Percentiles rank a stretch among this genome's conserved stretches.
These are phyloP conservation scores for Talaromyces verruculosus DNA, from an alignment of 2,329 filamentous ascomycete species.

Conservation along the genomic window DNA sequence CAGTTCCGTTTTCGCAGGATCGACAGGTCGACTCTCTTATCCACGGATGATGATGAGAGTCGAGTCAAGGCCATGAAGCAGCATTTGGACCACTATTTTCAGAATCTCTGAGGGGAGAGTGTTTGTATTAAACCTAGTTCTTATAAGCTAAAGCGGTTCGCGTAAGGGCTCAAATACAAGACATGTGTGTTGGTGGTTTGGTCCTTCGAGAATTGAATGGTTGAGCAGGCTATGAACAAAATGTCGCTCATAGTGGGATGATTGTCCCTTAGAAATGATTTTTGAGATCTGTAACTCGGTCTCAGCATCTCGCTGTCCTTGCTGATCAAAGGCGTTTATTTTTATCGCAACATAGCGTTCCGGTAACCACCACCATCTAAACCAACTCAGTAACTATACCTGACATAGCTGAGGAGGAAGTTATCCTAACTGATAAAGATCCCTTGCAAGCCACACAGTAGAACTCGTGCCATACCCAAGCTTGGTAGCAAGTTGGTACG, in stretches of 20 bases:
- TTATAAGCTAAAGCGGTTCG: neutral
- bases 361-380: neutral
- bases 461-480: conserved; percentile 39
- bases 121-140: conserved; percentile 28
- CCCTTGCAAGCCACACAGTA: conserved; percentile 38
- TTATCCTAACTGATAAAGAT: conserved; percentile 23
- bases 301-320: conserved; percentile 27
- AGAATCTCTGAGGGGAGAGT: neutral
- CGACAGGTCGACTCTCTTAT: too few species aligned
- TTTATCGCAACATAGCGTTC: conserved; percentile 25
- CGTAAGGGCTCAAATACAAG: neutral
- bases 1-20: too few species aligned
- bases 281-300: conserved; percentile 41
- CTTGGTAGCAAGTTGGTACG: conserved; percentile 39
- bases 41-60: too few species aligned
- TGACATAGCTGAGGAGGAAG: too few species aligned
- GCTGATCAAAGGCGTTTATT: neutral
- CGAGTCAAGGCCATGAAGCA: conserved; percentile 50
- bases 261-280: conserved; percentile 21
- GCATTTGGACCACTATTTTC: neutral
- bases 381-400: too few species aligned
- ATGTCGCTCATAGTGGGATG: neutral
- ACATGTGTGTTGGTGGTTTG: neutral
- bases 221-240: neutral
- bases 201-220: neutral